phyloP scores from a whole-genome alignment of 352 stramenopile species.

The Phytophthora quininea region DNA sequence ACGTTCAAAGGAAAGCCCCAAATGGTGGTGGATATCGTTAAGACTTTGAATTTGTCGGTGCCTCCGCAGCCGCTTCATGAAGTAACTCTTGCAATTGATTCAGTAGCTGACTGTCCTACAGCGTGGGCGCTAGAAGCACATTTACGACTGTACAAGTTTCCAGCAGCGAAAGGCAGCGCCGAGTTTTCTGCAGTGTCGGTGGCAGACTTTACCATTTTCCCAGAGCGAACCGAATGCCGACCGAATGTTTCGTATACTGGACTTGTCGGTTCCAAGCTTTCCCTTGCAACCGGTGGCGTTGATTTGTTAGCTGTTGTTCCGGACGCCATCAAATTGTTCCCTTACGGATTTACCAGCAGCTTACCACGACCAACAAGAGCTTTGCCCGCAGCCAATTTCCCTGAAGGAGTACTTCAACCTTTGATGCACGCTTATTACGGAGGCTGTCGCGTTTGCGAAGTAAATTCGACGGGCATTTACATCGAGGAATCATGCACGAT shows the following conservation, averaged over 20 bases:
- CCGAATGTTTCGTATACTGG: conserved; percentile 7
- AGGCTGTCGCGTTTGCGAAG: conserved; percentile 13
- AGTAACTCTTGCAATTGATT: conserved; percentile 7
- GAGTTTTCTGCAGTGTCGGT: conserved; percentile 18
- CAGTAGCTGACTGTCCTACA: conserved; percentile 4
- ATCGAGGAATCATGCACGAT: conserved; percentile 10
- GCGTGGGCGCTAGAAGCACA: conserved; percentile 23
- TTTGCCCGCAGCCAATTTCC: background rate
- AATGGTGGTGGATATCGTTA: conserved; percentile 10
- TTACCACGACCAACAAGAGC: conserved; percentile 3
- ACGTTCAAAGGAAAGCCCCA: conserved; percentile 15
- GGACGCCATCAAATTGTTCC: conserved; percentile 17
- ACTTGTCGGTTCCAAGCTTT: conserved; percentile 7
- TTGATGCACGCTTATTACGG: conserved; percentile 22
- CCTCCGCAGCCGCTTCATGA: conserved; percentile 10
- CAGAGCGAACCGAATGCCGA: conserved; percentile 18
- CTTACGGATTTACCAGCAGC: conserved; percentile 13
- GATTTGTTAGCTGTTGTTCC: conserved; percentile 13
- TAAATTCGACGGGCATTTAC: conserved; percentile 18
- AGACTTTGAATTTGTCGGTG: conserved; percentile 16
- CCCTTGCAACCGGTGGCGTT: conserved; percentile 9
- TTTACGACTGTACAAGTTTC: conserved; percentile 18
- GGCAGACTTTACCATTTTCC: conserved; percentile 20
- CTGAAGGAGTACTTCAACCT: conserved; percentile 6
- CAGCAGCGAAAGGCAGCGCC: conserved; percentile 5